phyloP scores from a whole-genome alignment of 495 filamentous ascomycete species.

The Penicillium roqueforti region DNA sequence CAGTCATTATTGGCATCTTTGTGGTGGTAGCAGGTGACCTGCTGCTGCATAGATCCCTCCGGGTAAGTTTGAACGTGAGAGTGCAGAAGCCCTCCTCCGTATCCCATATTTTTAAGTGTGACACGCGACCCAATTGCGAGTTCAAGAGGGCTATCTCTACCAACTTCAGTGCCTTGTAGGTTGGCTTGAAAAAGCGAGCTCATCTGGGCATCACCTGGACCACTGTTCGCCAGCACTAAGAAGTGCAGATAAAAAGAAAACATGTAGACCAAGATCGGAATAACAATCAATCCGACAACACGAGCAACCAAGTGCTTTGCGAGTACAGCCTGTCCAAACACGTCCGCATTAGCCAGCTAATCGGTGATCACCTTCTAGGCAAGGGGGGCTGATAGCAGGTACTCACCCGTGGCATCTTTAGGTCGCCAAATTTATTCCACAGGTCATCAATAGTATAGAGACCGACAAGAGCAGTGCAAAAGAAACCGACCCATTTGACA shows the following conservation, averaged over 20 bases:
- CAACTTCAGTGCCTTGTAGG: constrained; percentile 85
- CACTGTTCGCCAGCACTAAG: constrained; percentile 85
- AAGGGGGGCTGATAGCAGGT: background rate
- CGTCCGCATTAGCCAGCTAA: background rate
- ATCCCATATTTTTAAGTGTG: constrained; percentile 98
- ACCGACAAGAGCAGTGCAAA: constrained; percentile 90
- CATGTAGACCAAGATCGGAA: constrained; percentile 86
- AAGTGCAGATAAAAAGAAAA: constrained; percentile 95
- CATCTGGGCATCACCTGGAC: constrained; percentile 98
- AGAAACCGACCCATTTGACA: constrained; percentile 96
- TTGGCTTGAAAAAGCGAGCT: constrained; percentile 98
- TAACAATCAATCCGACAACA: constrained; percentile 78
- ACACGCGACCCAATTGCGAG: constrained; percentile 83
- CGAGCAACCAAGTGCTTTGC: constrained; percentile 75
- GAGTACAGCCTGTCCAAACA: constrained; percentile 52
- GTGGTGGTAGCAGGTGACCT: constrained; percentile 98
- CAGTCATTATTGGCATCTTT: constrained; percentile 99
- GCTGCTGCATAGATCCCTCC: constrained; percentile 90
- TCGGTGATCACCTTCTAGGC: background rate
- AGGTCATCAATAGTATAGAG: constrained; percentile 95
- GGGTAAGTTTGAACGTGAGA: constrained; percentile 96
- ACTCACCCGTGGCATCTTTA: constrained; percentile 78
- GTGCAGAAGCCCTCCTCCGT: constrained; percentile 95
- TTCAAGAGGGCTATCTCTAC: constrained; percentile 88
- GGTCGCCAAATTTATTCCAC: constrained; percentile 96